Evolutionary conservation across 148 eudicot genomes (phyloP).

Genomic region (Rhododendron ovatum): DNA sequence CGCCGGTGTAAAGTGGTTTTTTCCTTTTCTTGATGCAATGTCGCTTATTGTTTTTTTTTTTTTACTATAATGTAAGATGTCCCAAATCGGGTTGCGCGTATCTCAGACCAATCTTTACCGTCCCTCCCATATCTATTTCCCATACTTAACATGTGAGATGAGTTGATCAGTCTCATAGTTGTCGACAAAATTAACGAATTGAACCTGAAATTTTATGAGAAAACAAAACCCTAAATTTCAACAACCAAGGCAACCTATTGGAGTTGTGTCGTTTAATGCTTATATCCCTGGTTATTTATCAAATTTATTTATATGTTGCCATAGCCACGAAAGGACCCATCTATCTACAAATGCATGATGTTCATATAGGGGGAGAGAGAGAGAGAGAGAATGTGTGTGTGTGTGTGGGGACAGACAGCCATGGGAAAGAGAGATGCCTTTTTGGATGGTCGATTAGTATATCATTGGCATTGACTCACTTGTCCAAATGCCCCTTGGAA

Average conservation of each 20-base stretch:
- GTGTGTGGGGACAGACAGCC: not conserved
- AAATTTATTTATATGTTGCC: not conserved
- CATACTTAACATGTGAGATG: too few species aligned
- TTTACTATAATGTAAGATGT: too few species aligned
- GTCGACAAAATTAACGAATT: too few species aligned
- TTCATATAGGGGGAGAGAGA: not conserved
- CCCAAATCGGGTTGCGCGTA: too few species aligned
- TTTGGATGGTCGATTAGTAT: not conserved
- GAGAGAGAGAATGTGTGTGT: not conserved
- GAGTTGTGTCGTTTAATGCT: not conserved
- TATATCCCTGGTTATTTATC: not conserved
- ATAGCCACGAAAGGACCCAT: not conserved
- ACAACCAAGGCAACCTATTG: too few species aligned
- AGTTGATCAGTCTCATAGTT: too few species aligned
- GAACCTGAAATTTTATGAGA: not conserved
- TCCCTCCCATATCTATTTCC: too few species aligned
- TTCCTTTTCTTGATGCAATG: too few species aligned
- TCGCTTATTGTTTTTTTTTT: too few species aligned
- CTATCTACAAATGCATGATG: not conserved
- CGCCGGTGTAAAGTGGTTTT: not conserved
- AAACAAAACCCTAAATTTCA: not conserved
- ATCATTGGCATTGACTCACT: constrained; percentile 1
- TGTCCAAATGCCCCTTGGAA: not conserved
- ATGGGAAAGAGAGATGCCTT: constrained; percentile 1
- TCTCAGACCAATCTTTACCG: too few species aligned